Conservation (phyloP, 2,329 filamentous ascomycete genomes). For the Bipolaris victoriae region DNA sequence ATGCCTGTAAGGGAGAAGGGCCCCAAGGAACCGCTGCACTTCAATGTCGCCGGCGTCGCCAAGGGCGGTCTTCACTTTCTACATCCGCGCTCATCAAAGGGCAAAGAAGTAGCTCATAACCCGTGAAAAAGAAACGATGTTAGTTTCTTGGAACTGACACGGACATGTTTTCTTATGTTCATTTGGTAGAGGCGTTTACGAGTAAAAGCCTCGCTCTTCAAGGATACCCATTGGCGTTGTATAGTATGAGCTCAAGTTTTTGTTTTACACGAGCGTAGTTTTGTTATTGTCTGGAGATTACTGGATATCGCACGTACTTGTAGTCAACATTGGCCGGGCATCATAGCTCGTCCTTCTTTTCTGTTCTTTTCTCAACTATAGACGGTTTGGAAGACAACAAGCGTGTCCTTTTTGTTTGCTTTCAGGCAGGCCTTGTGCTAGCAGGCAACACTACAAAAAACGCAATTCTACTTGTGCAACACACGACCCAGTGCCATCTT, state of each 20-base stretch:
- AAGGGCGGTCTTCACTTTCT: slow-evolving; percentile 44
- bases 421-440: slow-evolving; percentile 12
- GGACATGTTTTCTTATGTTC: slow-evolving; percentile 1
- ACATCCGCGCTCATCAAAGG: slow-evolving; percentile 44
- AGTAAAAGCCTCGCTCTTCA: slow-evolving; percentile 27
- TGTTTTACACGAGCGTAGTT: not conserved
- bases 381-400: slow-evolving; percentile 11
- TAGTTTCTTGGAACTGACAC: not conserved
- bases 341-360: slow-evolving; percentile 1
- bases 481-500: not conserved
- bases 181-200: slow-evolving; percentile 25
- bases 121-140: slow-evolving; percentile 7
- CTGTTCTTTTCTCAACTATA: slow-evolving; percentile 13
- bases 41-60: slow-evolving; percentile 46
- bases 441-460: not conserved
- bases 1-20: slow-evolving; percentile 49
- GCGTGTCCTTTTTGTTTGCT: slow-evolving; percentile 1
- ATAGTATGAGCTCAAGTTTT: slow-evolving; percentile 11
- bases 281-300: not conserved
- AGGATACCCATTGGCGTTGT: slow-evolving; percentile 38
- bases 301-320: not conserved
- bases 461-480: not conserved
- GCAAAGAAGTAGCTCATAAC: slow-evolving; percentile 41
- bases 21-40: slow-evolving; percentile 48
- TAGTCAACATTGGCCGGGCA: not conserved